Evolutionary conservation across 1,139 yeast genomes (phyloP).

Genomic region (Candida buenavistaensis): DNA sequence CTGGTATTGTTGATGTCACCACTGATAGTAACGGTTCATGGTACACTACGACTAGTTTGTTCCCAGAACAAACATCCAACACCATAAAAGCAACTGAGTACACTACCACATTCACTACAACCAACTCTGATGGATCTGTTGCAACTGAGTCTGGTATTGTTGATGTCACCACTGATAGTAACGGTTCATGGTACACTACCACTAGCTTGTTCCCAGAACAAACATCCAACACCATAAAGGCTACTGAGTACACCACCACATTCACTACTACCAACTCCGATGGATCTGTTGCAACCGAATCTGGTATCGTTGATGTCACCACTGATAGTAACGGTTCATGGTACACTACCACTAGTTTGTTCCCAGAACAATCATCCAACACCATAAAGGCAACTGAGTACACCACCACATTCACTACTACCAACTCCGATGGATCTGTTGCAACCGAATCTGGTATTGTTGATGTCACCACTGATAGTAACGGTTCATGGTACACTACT

Average conservation of each 20-base stretch:
- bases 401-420: not conserved
- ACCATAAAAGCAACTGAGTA: slow-evolving; percentile 4
- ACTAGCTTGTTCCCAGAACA: no score
- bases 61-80: no score
- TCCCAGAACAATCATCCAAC: slow-evolving; percentile 11
- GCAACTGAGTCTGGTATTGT: slow-evolving; percentile 11
- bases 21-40: not conserved
- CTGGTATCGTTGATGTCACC: slow-evolving; percentile 11
- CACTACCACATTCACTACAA: slow-evolving; percentile 7
- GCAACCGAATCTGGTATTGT: not conserved
- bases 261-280: slow-evolving; percentile 5
- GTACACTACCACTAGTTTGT: no score
- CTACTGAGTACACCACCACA: slow-evolving; percentile 5
- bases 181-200: not conserved
- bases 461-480: not conserved
- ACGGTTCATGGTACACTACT: slow-evolving; percentile 1
- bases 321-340: no score
- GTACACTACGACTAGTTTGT: no score
- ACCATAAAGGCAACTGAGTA: slow-evolving; percentile 4
- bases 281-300: slow-evolving; percentile 12
- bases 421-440: not conserved
- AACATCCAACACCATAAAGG: slow-evolving; percentile 12
- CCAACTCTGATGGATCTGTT: slow-evolving; percentile 6
- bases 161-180: not conserved
- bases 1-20: not conserved